Base-by-base conservation (phyloP, 2,329 filamentous ascomycete species). In the Verticillium nubilum region DNA sequence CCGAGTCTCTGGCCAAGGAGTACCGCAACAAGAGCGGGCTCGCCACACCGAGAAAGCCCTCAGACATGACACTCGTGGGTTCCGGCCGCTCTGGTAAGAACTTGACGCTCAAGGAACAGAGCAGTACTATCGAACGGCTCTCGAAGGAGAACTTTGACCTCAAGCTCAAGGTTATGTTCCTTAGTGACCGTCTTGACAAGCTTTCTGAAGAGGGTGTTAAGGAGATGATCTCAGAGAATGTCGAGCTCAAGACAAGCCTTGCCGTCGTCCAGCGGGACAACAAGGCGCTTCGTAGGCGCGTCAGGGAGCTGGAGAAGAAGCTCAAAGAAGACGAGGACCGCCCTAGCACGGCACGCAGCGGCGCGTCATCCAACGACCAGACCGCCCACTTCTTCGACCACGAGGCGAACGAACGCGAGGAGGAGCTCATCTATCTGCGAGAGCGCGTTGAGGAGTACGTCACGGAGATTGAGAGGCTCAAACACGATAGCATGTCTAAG, bases 131-230 rank as follows among this genome's bases (percentile, higher is more conserved):
- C 64, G 95, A 99, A 73, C 87, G 93, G 61, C 82, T 98, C 2
- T 96, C 92, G 61, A 99, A 99, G 75, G 95, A 99, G 73, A 99
- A 99, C 65, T 99, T 98, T 71, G 94, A 97, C 71, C 78, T 98
- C 59, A 97, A 98, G 75, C 87, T 98, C 74, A 96, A 97, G 72
- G 95, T 98, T 64, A 96, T 97, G 81, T 99, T 97, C 70, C 83
- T 99, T 55, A 96, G 94, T 68, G 91, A 98, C 72, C 90, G 94
- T 1, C 78, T 99, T 23, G 92, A 96, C 73, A 95, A 94, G 70
- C 84, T 96, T 50, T 97, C 93, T 1, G 94, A 98, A 72, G 94
- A 98, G 75, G 92, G 93, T 64, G 89, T 99, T 72, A 96, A 96
- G 76, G 94, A 97, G 72, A 96, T 97, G 88, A 96, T 98, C 67